A percentile compares a stretch with the other conserved stretches of the same genome.
Conservation (phyloP, 1,139 yeast genomes). For the Magnusiomyces paraingens region DNA sequence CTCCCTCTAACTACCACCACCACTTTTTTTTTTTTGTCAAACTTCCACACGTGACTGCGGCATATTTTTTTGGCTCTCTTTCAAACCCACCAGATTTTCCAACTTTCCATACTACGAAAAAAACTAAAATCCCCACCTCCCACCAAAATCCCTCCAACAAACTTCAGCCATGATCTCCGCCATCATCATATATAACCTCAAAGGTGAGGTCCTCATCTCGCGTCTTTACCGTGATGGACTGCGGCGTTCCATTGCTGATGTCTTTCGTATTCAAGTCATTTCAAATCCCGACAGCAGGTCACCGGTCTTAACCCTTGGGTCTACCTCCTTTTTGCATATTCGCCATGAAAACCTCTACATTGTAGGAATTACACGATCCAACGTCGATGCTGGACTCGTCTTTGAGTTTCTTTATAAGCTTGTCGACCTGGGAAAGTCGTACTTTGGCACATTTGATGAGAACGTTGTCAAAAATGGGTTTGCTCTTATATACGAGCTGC, state of each 20-base stretch:
- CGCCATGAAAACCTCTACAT: conserved; percentile 66
- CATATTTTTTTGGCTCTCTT: no score
- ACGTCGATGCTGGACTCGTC: conserved; percentile 75
- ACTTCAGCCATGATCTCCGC: conserved; percentile 62
- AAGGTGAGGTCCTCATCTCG: conserved; percentile 83
- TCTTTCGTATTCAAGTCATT: conserved; percentile 85
- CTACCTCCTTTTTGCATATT: conserved; percentile 83
- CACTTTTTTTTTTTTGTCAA: no score
- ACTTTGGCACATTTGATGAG: conserved; percentile 41
- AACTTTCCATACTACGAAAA: no score
- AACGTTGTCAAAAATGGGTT: conserved; percentile 53
- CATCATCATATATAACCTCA: conserved; percentile 63
- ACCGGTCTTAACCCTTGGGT: conserved; percentile 85
- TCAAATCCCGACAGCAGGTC: conserved; percentile 56
- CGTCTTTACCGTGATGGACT: conserved; percentile 67
- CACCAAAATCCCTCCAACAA: not conserved
- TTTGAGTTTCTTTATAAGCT: conserved; percentile 72
- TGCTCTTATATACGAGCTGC: conserved; percentile 60
- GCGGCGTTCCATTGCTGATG: conserved; percentile 71
- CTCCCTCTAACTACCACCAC: no score
- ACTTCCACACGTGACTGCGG: no score
- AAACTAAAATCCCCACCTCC: not conserved
- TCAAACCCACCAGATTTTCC: no score
- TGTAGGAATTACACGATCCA: conserved; percentile 82
- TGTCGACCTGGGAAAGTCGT: conserved; percentile 37